Percentiles rank a stretch among this genome's conserved stretches.
Conservation (phyloP, 2,329 filamentous ascomycete genomes). For the Ophiobolus disseminans region DNA sequence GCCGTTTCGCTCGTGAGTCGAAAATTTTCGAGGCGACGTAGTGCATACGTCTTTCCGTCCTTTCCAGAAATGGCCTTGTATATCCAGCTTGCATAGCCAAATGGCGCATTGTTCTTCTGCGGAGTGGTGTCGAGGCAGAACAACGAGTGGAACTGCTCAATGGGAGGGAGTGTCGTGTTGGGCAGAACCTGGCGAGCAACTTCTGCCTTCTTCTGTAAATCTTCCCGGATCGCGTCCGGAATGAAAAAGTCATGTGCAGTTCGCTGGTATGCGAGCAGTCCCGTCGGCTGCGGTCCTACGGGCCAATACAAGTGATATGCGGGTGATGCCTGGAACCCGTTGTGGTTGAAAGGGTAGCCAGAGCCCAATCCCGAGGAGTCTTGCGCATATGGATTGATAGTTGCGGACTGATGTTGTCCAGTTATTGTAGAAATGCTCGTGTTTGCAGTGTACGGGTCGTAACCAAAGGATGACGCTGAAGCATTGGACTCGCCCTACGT, state of each 20-base stretch:
- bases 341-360: slow-evolving; percentile 69
- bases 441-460: slow-evolving; percentile 54
- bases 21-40: slow-evolving; percentile 88
- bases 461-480: slow-evolving; percentile 44
- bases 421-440: slow-evolving; percentile 44
- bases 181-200: slow-evolving; percentile 84
- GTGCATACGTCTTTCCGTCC: slow-evolving; percentile 85
- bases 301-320: slow-evolving; percentile 90
- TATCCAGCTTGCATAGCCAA: slow-evolving; percentile 90
- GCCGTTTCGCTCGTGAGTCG: slow-evolving; percentile 88
- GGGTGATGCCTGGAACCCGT: slow-evolving; percentile 62
- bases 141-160: slow-evolving; percentile 91
- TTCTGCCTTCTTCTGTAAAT: slow-evolving; percentile 86
- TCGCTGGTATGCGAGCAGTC: slow-evolving; percentile 83
- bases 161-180: slow-evolving; percentile 74
- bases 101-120: slow-evolving; percentile 77
- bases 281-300: slow-evolving; percentile 80
- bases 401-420: slow-evolving; percentile 46
- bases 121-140: slow-evolving; percentile 85
- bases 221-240: slow-evolving; percentile 83
- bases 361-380: slow-evolving; percentile 69
- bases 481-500: slow-evolving; percentile 45
- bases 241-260: slow-evolving; percentile 92
- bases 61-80: slow-evolving; percentile 93
- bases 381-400: slow-evolving; percentile 75